Evolutionary conservation across 1,284 basidiomycete genomes (phyloP), one percentile per base, ranked within the genome.

Genomic region (Heterobasidion occidentale): DNA sequence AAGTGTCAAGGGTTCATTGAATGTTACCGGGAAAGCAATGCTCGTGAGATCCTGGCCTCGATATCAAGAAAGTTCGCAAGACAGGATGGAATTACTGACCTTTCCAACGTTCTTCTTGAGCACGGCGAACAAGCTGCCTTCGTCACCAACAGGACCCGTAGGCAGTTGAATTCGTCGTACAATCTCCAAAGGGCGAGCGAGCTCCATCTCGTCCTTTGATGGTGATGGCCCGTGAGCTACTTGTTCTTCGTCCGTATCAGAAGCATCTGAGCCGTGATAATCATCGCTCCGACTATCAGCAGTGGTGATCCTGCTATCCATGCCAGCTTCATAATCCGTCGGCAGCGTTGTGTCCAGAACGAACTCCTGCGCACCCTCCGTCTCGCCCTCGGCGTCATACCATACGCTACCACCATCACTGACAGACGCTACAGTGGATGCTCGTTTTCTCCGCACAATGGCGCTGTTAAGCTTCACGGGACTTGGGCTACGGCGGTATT

Each of bases 41-140:
- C 86, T 86, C 11, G 89, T 86, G n/a, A 94, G 73, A 70, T 94
- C 92, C 91, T 93, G 59, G 36, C 20, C 52, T 20, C 49, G 17
- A 34, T 1, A 53, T 49, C 45, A 48, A 7, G 36, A 12, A 17
- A 57, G 44, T 14, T 53, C 36, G 15, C 36, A 11, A 38, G 17
- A 20, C 9, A 48, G 34, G 36, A 52, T 46, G 19, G 46, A 44
- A 27, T 53, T 35, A 19, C 27, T 9, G 38, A 55, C 90, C 77
- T 94, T 94, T 56, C 92, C 92, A 51, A 97, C 88, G 65, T 94
- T 96, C 74, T 94, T 96, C 74, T 93, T 93, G 54, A 97, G 71
- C 57, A 96, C 84, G 1, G 86, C 74, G 64, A 96, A 92, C 46
- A 97, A 72, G 62, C 90, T 93, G 4, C 92, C 90, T 72, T 97